Conservation (phyloP, 345 rosid genomes). For the Gynandropsis gynandra region DNA sequence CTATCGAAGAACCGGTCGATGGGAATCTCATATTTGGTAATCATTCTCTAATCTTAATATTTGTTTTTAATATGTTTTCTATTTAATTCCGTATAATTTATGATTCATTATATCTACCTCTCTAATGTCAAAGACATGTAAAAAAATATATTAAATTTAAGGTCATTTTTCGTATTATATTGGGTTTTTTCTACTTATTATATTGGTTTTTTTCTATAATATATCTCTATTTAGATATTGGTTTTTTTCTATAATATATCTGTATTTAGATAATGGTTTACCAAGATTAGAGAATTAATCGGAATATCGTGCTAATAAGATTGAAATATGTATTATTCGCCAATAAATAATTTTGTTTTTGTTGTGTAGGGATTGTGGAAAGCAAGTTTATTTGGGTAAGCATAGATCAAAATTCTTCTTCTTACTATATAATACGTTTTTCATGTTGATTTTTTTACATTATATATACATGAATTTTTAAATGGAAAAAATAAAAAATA, state of each 20-base stretch:
- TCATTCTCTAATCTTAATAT: not conserved
- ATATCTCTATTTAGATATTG: constrained; percentile 13
- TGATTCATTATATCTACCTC: no score
- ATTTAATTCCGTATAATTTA: not conserved
- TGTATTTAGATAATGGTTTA: constrained; percentile 24
- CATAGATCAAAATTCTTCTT: not conserved
- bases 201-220: not conserved
- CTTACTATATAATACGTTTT: not conserved
- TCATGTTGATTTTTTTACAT: not conserved
- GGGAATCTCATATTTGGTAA: constrained; percentile 99
- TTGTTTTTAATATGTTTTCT: not conserved
- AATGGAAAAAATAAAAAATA: constrained; percentile 46
- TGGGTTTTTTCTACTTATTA: no score
- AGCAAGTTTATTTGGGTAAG: constrained; percentile 95
- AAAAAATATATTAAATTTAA: no score
- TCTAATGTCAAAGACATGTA: no score
- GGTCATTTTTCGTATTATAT: no score
- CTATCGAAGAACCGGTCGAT: constrained; percentile 92
- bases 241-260: not conserved
- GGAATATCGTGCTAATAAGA: no score
- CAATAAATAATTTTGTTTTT: constrained; percentile 8
- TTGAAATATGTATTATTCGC: not conserved
- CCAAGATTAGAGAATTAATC: constrained; percentile 28
- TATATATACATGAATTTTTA: constrained; percentile 9
- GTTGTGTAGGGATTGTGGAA: constrained; percentile 86